Conservation (phyloP, 148 eudicot genomes). For the Persicaria maculosa region DNA sequence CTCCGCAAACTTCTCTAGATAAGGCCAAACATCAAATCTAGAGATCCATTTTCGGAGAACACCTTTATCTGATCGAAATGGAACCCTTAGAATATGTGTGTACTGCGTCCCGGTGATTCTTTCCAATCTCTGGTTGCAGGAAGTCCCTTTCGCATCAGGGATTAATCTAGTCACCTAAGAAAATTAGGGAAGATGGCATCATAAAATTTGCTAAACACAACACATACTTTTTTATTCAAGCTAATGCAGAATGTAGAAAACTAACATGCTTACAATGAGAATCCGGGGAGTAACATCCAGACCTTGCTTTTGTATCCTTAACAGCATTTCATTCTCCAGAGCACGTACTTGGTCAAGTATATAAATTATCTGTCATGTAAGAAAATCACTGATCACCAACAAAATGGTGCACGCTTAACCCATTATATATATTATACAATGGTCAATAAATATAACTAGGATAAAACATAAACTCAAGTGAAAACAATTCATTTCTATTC, state of each 20-base stretch:
- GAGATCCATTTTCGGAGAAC: slow-evolving; percentile 91
- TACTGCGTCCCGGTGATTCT: slow-evolving; percentile 74
- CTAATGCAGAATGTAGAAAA: neutral
- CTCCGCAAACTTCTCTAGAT: slow-evolving; percentile 81
- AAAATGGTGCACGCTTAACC: neutral
- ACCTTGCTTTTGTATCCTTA: slow-evolving; percentile 71
- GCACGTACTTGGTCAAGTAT: slow-evolving; percentile 98
- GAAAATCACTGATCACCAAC: neutral
- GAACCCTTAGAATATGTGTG: slow-evolving; percentile 79
- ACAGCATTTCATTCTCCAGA: slow-evolving; percentile 78
- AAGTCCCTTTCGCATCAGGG: slow-evolving; percentile 93
- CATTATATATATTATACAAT: neutral
- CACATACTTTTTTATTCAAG: neutral
- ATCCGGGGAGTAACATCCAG: slow-evolving; percentile 69
- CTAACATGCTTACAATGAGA: slow-evolving; percentile 56
- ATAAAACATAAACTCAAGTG: neutral
- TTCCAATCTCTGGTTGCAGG: slow-evolving; percentile 92
- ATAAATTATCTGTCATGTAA: slow-evolving; percentile 58
- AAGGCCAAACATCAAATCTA: slow-evolving; percentile 98
- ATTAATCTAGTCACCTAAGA: slow-evolving; percentile 78
- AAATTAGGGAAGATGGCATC: neutral
- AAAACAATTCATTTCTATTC: neutral
- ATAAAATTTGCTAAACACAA: neutral
- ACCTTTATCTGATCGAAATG: slow-evolving; percentile 82
- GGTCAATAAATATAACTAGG: neutral